Evolutionary conservation across 495 filamentous ascomycete genomes (phyloP).

Genomic region (Podospora bellae-mahoneyi): DNA sequence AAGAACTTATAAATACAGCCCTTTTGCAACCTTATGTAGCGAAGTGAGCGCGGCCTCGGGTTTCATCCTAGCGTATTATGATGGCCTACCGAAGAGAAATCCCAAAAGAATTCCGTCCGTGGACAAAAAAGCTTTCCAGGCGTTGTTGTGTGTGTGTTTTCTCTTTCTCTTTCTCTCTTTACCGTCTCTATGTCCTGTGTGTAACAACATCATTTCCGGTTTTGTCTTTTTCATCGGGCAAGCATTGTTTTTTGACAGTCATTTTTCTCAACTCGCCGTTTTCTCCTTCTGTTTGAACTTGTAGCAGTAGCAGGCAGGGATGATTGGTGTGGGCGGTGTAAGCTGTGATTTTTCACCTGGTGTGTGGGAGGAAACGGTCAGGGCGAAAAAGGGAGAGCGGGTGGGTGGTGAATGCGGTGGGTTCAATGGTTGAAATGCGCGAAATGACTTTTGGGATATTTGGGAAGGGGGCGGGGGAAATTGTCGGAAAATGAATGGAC

Average conservation of each 20-base stretch:
- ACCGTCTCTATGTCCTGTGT: background rate
- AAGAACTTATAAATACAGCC: slow-evolving; percentile 17
- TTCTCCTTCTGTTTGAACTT: background rate
- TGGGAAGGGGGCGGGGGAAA: background rate
- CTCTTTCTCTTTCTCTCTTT: background rate
- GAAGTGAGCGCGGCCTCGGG: background rate
- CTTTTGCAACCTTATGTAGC: background rate
- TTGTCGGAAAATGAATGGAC: background rate
- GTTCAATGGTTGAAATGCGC: background rate
- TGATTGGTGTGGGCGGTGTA: background rate
- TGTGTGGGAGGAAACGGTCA: background rate
- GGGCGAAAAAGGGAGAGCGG: background rate
- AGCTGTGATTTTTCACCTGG: background rate
- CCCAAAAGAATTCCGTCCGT: background rate
- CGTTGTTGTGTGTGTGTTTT: background rate
- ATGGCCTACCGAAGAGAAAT: background rate
- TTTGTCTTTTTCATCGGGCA: background rate
- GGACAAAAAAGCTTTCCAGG: background rate
- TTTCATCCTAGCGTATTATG: background rate
- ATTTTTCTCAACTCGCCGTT: slow-evolving; percentile 3
- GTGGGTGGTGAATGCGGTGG: background rate
- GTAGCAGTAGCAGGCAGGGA: background rate
- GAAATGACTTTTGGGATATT: background rate
- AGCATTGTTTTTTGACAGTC: background rate
- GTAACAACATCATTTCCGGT: background rate